These are phyloP conservation scores for Gamarada debralockiae DNA, from an alignment of 495 filamentous ascomycete species.

Conservation along the genomic window DNA sequence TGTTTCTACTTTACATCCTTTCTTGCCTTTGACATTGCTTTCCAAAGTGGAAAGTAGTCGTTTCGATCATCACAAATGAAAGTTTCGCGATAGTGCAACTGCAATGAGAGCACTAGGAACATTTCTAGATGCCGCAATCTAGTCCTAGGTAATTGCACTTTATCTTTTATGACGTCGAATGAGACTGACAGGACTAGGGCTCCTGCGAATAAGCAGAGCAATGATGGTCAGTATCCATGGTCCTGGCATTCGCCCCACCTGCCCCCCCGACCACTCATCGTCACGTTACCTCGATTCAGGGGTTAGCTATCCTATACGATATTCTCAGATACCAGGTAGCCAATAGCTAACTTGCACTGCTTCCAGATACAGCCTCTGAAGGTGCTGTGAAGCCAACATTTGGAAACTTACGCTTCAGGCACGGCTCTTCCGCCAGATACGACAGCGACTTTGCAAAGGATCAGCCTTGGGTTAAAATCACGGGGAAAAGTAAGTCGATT, in stretches of 20 bases:
- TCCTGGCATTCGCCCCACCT: too few relatives aligned
- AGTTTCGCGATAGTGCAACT: too few relatives aligned
- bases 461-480: constrained; percentile 10
- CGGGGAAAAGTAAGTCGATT: constrained; percentile 6
- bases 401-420: constrained; percentile 11
- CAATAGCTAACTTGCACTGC: neutral
- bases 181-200: neutral
- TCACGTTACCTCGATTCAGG: too few relatives aligned
- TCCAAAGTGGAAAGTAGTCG: too few relatives aligned
- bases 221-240: neutral
- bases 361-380: neutral
- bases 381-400: neutral
- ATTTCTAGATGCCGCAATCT: neutral
- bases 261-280: too few relatives aligned
- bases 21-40: neutral
- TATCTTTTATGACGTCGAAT: neutral
- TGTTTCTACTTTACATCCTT: neutral
- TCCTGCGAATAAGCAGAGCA: constrained; percentile 3
- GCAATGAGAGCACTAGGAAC: neutral
- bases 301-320: too few relatives aligned
- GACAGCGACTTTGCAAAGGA: constrained; percentile 11
- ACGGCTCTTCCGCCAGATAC: constrained; percentile 10
- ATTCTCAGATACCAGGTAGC: too few relatives aligned
- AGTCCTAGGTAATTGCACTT: neutral
- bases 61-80: too few relatives aligned